phyloP scores from a whole-genome alignment of 228 moss, liverwort and hornwort genomes.

The Sphagnum magellanicum region DNA sequence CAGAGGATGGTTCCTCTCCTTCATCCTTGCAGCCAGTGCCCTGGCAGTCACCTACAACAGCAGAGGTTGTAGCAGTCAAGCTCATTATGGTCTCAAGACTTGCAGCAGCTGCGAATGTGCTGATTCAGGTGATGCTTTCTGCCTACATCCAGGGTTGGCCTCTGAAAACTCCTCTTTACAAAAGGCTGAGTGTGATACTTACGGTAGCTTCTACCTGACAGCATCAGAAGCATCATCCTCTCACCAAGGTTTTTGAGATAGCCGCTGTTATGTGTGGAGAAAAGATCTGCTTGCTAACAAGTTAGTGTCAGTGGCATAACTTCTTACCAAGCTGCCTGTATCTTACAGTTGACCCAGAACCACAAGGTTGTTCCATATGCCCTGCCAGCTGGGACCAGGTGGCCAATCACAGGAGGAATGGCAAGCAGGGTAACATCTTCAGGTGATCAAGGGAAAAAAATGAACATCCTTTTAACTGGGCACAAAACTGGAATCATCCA shows the following conservation, averaged over 20 bases:
- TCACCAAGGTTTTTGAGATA: too few species aligned
- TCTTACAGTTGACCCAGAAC: conserved; percentile 40
- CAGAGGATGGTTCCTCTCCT: conserved; percentile 59
- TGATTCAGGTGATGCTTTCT: conserved; percentile 64
- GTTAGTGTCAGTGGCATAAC: neutral
- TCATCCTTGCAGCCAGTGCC: conserved; percentile 66
- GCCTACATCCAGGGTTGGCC: too few species aligned
- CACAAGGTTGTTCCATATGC: conserved; percentile 37
- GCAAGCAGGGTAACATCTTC: conserved; percentile 15
- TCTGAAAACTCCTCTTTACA: too few species aligned
- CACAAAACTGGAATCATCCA: conserved; percentile 65
- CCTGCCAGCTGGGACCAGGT: conserved; percentile 72
- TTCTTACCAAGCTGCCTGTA: conserved; percentile 15
- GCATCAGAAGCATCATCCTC: too few species aligned
- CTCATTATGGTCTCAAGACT: conserved; percentile 57
- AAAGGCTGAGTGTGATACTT: too few species aligned
- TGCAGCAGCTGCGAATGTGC: conserved; percentile 51
- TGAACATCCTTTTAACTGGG: conserved; percentile 65
- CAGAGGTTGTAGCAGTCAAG: conserved; percentile 63
- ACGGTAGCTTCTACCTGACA: too few species aligned
- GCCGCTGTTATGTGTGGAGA: neutral
- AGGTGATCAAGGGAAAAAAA: conserved; percentile 24
- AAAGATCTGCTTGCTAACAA: neutral
- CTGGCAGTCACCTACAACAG: conserved; percentile 65
- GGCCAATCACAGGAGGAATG: conserved; percentile 86